These are phyloP conservation scores for Diaporthe sp. DNA, from an alignment of 2,329 filamentous ascomycete genomes.

Conservation along the genomic window DNA sequence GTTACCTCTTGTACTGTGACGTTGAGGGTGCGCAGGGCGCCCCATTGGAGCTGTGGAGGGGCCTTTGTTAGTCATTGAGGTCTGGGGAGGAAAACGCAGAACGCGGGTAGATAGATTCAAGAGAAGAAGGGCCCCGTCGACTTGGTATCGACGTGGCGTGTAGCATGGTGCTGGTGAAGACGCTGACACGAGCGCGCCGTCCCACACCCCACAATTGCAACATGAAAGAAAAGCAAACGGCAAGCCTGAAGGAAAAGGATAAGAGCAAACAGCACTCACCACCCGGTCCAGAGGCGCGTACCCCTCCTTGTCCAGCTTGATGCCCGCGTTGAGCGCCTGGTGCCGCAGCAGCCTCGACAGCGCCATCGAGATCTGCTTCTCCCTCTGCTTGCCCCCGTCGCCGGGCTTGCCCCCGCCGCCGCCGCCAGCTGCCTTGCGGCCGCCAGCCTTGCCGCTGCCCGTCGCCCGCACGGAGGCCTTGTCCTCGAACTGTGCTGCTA, in stretches of 20 bases:
- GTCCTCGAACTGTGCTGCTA: slow-evolving; percentile 42
- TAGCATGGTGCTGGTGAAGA: not conserved
- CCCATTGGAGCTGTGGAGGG: slow-evolving; percentile 63
- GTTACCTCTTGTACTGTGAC: slow-evolving; percentile 81
- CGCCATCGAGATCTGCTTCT: slow-evolving; percentile 66
- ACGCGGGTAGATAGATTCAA: not conserved
- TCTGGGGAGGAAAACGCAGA: too few species aligned
- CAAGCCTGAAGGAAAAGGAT: not conserved
- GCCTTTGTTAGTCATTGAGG: slow-evolving; percentile 17
- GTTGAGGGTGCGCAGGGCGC: slow-evolving; percentile 75
- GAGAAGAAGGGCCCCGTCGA: not conserved
- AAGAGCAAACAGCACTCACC: slow-evolving; percentile 58
- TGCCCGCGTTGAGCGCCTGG: slow-evolving; percentile 69
- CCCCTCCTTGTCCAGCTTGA: slow-evolving; percentile 71
- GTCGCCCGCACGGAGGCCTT: slow-evolving; percentile 34
- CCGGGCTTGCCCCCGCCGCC: slow-evolving; percentile 50
- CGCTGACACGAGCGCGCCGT: slow-evolving; percentile 27
- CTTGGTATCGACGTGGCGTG: not conserved
- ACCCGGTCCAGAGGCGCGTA: slow-evolving; percentile 71
- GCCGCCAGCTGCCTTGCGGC: slow-evolving; percentile 45
- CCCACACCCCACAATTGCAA: too few species aligned
- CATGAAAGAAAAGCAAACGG: not conserved
- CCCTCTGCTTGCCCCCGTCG: slow-evolving; percentile 54
- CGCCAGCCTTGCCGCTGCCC: slow-evolving; percentile 42
- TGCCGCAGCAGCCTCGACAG: slow-evolving; percentile 69